Percentiles rank a stretch among this genome's conserved stretches.
phyloP scores from a whole-genome alignment of 2,329 filamentous ascomycete genomes.

The Fusarium agapanthi region DNA sequence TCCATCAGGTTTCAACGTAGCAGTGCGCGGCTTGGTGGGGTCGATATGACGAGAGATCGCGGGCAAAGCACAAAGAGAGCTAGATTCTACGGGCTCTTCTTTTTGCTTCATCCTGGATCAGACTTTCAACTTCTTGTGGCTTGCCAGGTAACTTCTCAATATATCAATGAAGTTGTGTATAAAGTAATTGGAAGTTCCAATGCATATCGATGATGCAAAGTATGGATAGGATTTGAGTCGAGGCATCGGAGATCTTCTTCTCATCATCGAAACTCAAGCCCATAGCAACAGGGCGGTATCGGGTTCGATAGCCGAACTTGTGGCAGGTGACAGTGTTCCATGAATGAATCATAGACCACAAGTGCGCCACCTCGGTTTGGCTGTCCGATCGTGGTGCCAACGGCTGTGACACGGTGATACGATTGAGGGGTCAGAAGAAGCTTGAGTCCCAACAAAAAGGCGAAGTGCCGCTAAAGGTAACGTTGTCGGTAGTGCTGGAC shows the following conservation, averaged over 20 bases:
- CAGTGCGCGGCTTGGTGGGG: neutral
- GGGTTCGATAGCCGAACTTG: neutral
- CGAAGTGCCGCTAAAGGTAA: neutral
- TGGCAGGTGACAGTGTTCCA: neutral
- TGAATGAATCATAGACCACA: neutral
- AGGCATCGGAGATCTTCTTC: neutral
- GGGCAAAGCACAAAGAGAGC: neutral
- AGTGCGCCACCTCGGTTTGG: neutral
- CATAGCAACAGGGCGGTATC: neutral
- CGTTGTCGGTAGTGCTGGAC: accelerated
- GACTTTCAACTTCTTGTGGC: accelerated
- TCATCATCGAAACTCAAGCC: neutral
- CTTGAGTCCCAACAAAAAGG: neutral
- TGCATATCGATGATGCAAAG: neutral
- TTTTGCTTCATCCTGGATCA: neutral
- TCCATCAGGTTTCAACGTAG: neutral
- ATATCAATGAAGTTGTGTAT: accelerated
- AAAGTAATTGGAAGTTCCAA: accelerated
- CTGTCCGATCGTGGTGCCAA: neutral
- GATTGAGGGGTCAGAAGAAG: neutral
- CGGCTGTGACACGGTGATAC: neutral
- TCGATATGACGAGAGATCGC: neutral
- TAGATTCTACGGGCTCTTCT: accelerated
- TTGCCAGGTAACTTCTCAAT: accelerated
- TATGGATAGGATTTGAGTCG: neutral